Evolutionary conservation across 1,139 yeast species (phyloP), one percentile per base, ranked within the genome.

Genomic region (Sporopachydermia cereana): DNA sequence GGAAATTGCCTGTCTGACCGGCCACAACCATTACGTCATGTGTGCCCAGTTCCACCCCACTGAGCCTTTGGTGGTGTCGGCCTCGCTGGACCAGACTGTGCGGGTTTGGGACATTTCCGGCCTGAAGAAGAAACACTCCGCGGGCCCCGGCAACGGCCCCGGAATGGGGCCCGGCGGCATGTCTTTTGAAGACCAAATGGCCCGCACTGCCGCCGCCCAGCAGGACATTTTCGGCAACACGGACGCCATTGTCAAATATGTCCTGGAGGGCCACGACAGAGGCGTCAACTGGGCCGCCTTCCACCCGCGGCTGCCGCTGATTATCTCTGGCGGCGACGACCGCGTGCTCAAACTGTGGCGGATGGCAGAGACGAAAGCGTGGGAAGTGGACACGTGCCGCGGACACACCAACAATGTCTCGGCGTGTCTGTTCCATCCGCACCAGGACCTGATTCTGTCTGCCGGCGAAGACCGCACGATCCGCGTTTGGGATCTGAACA

Each of bases 81-180:
- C 97, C 2, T 88, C 97, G 3, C 74, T 93, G 60, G 99, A 93
- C 70, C 97, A 89, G 67, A 86, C 97, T n/a, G 97, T 93, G 41
- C 79, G 99, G 56, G 96, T 91, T 36, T 93, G 98, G 98, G 98
- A 93, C 67, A 91, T 91, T 56, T 78, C 94, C 7, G 97, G 96
- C 2, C 76, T 93, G 60, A 77, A 96, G 62, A 88, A 91, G 69
- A 88, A 86, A 64, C 97, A 91, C 66, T 84, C 95, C 24, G 97
- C 97, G 42, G 12, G 12, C 7, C 89, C 91, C 41, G 52, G 55
- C 24, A 44, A 16, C 7, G 29, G 29, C 7, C 72, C 68, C 9
- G n/a, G n/a, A n/a, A n/a, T n/a, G n/a, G n/a, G n/a, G n/a, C 66
- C 75, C 21, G 61, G 69, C 20, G 58, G 72, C 7, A 59, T 66